Base-by-base conservation (phyloP, 2,329 filamentous ascomycete species). In the Aspergillus arachidicola region DNA sequence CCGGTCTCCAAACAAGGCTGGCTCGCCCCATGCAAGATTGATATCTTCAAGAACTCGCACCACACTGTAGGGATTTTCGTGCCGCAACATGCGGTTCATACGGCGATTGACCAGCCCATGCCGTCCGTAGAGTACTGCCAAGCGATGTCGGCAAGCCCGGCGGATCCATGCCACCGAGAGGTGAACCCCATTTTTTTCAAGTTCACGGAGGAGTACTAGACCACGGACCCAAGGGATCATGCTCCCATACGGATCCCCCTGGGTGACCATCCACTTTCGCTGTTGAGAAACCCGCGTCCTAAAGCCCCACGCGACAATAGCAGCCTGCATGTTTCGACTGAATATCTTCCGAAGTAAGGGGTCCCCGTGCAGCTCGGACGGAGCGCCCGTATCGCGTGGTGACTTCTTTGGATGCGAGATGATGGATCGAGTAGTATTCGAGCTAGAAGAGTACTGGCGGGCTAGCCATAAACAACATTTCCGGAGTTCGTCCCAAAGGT, bases 401-500 rank as follows among this genome's bases (percentile, higher is more conserved):
- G 46, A 48, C 26, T 53, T 59, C 21, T 55, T 41, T 51, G 54
- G 23, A 65, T 64, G 16, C 57, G 62, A 55, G 58, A 61, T 11
- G 32, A 64, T 57, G 19, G 64, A 59, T 21, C 63, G 68, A 41
- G 57, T 48, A 30, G 30, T 60, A 21, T 63, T 64, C 14, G 58
- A 59, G 23, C 41, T 61, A 28, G 59, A 61, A 23, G 68, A 69
- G 59, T 85, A 84, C 60, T 76, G 76, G 11, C 70, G 70, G 7
- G 80, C 78, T 4, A 90, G 79, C 85, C 81, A 85, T 50, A 84
- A 68, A 14, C 83, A 78, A 30, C 88, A 76, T 26, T 80, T 80
- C 62, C 81, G 79, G 7, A 89, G 75, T 36, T 85, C 83, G 16
- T 81, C 71, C 69, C 86, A 82, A 19, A 81, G 79, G 9, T 82